These are phyloP conservation scores for Apocynum venetum DNA, from an alignment of 257 asterid species.

Conservation along the genomic window DNA sequence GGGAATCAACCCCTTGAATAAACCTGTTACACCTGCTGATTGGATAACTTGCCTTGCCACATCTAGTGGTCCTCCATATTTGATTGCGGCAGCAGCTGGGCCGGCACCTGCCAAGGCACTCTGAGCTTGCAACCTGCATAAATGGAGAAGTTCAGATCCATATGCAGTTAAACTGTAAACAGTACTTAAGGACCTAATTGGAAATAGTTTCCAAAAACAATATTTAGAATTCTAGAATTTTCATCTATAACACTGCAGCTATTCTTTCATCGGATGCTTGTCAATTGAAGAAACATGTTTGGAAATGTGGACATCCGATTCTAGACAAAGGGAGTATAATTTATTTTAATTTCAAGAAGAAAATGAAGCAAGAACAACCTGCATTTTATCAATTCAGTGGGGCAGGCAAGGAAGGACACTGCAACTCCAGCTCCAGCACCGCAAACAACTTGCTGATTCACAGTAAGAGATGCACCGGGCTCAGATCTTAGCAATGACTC, in stretches of 20 bases:
- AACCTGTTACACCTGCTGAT: constrained; percentile 61
- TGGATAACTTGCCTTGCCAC: constrained; percentile 69
- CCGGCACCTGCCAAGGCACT: constrained; percentile 49
- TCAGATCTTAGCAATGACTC: constrained; percentile 68
- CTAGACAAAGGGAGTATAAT: no score
- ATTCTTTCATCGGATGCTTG: background rate
- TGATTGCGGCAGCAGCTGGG: constrained; percentile 38
- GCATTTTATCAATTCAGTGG: constrained; percentile 89
- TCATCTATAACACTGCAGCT: background rate
- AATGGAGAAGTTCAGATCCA: background rate
- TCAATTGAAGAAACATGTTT: background rate
- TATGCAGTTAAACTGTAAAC: background rate
- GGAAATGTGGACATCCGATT: no score
- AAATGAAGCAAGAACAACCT: constrained; percentile 33
- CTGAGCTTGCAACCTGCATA: constrained; percentile 76
- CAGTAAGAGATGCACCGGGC: constrained; percentile 65
- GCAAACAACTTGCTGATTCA: constrained; percentile 67
- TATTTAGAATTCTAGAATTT: background rate
- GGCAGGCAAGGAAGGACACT: constrained; percentile 83
- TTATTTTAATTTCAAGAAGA: background rate
- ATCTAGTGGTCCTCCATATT: constrained; percentile 74
- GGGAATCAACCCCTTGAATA: constrained; percentile 74
- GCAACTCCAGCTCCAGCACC: constrained; percentile 96
- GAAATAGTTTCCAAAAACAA: background rate
- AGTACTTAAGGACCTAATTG: background rate